Percentiles rank a stretch among this genome's conserved stretches.
Conservation (phyloP, 2,329 filamentous ascomycete species). For the Aspergillus caelatus region DNA sequence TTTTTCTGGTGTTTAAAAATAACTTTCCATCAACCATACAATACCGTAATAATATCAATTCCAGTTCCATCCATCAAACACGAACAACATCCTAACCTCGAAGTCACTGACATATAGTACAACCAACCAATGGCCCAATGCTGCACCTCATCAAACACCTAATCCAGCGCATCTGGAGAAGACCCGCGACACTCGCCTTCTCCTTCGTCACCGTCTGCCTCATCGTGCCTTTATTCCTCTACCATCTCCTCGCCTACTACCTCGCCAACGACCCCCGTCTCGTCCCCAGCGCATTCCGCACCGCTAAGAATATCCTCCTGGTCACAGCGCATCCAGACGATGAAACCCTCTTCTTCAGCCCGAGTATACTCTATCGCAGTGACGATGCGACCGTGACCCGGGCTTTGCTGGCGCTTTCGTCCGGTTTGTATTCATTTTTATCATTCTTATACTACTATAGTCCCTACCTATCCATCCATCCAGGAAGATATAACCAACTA, state of each 20-base stretch:
- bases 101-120: neutral
- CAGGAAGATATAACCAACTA: neutral
- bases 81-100: neutral
- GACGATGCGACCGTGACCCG: conserved; percentile 21
- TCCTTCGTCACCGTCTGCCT: conserved; percentile 2
- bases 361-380: conserved; percentile 25
- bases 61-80: too few species aligned
- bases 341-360: conserved; percentile 32
- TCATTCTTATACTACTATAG: neutral
- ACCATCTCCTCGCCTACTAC: conserved; percentile 41
- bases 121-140: neutral
- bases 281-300: conserved; percentile 38
- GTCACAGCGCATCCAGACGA: conserved; percentile 41
- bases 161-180: neutral
- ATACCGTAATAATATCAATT: too few species aligned
- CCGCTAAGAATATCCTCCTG: conserved; percentile 40
- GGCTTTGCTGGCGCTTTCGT: conserved; percentile 26
- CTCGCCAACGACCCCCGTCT: conserved; percentile 41
- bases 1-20: too few species aligned
- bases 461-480: too few species aligned
- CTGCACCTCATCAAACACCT: neutral
- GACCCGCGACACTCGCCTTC: neutral
- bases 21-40: too few species aligned
- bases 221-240: conserved; percentile 35
- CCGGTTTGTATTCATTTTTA: conserved; percentile 13